A percentile compares a stretch with the other conserved stretches of the same genome.
Conservation (phyloP, 768 basidiomycete genomes). For the Suillus paluster region DNA sequence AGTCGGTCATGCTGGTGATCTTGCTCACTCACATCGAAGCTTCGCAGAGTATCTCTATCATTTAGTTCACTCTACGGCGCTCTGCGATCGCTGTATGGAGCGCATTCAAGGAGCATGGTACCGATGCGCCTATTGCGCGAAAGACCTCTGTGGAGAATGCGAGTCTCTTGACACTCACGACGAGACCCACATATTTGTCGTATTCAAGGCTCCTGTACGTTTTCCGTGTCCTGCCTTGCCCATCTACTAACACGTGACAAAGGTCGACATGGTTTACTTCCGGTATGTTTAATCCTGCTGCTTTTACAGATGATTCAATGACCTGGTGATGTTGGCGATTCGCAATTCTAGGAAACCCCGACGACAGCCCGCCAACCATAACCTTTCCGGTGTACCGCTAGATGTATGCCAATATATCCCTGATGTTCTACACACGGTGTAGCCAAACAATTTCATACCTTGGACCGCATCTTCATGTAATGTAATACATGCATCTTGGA, state of each 20-base stretch:
- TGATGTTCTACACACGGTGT: background rate
- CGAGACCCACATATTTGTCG: conserved; percentile 80
- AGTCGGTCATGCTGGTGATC: conserved; percentile 8
- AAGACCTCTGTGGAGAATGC: conserved; percentile 87
- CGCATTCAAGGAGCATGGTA: conserved; percentile 89
- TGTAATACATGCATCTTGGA: background rate
- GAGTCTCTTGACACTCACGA: conserved; percentile 84
- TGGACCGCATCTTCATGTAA: background rate
- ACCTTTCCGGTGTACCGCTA: conserved; percentile 62
- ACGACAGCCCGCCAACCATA: conserved; percentile 59
- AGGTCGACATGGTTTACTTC: conserved; percentile 79
- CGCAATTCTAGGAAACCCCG: conserved; percentile 60
- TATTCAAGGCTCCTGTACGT: conserved; percentile 82
- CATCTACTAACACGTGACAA: conserved; percentile 6
- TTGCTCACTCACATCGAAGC: background rate
- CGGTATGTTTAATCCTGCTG: conserved; percentile 47
- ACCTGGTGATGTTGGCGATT: conserved; percentile 43
- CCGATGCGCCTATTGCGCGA: conserved; percentile 85
- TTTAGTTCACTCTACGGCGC: conserved; percentile 65
- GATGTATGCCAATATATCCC: conserved; percentile 7
- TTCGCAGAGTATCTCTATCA: conserved; percentile 61
- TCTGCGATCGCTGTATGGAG: conserved; percentile 88
- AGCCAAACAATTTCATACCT: background rate
- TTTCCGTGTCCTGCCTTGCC: background rate
- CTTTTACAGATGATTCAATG: background rate